These are phyloP conservation scores for Cucumis hystrix DNA, from an alignment of 306 rosid genomes.

Conservation along the genomic window DNA sequence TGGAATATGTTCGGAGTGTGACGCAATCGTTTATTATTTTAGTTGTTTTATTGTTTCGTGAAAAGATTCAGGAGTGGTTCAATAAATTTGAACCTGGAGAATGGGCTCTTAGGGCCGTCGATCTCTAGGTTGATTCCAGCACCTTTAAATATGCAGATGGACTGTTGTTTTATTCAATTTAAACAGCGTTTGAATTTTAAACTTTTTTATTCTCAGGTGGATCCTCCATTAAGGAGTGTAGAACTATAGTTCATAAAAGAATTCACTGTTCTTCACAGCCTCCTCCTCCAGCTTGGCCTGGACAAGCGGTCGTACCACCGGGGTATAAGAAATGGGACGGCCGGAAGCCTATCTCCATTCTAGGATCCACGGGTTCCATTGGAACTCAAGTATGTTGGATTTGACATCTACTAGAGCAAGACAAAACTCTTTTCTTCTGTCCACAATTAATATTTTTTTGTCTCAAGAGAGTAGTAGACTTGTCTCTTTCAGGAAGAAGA, in stretches of 20 bases:
- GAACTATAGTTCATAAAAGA: constrained; percentile 23
- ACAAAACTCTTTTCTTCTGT: neutral
- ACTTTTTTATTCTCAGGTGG: constrained; percentile 27
- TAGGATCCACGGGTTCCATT: constrained; percentile 89
- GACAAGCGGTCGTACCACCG: constrained; percentile 54
- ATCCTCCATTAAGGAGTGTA: constrained; percentile 38
- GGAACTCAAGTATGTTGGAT: constrained; percentile 75
- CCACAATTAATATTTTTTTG: neutral
- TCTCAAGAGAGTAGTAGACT: neutral
- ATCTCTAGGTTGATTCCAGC: neutral
- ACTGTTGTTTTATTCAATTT: neutral
- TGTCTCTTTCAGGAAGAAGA: neutral
- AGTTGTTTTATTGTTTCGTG: neutral
- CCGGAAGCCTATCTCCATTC: constrained; percentile 78
- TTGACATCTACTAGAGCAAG: neutral
- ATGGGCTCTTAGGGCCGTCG: neutral
- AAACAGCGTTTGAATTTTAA: constrained; percentile 1
- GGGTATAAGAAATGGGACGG: constrained; percentile 63
- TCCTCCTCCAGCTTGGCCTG: constrained; percentile 97
- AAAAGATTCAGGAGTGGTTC: neutral
- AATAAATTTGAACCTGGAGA: neutral
- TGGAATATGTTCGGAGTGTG: neutral
- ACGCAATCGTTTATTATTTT: neutral
- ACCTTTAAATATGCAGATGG: neutral
- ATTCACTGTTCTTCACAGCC: constrained; percentile 47